phyloP scores from a whole-genome alignment of 1,284 basidiomycete species.

The Athelia sp. region DNA sequence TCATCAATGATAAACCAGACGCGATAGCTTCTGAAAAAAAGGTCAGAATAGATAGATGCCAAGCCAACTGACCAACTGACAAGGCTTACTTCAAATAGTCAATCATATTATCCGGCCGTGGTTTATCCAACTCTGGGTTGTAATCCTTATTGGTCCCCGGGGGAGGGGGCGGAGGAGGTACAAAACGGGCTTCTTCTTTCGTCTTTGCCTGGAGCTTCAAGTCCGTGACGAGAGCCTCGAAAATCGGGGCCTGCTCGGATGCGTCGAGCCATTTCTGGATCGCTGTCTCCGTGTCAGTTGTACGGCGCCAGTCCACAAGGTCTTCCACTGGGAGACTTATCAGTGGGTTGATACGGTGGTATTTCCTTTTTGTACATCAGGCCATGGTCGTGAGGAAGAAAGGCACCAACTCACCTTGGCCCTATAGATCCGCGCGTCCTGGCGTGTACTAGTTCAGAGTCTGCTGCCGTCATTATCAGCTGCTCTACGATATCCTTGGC shows the following conservation, averaged over 20 bases:
- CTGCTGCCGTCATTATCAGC: not conserved
- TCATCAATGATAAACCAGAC: conserved; percentile 26
- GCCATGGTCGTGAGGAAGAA: not conserved
- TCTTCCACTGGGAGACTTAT: not conserved
- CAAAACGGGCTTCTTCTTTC: not conserved
- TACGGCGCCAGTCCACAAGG: not conserved
- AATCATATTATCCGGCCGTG: not conserved
- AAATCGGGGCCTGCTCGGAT: not conserved
- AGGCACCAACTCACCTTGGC: not conserved
- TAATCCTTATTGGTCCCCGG: conserved; percentile 1
- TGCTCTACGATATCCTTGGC: not conserved
- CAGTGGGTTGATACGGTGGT: not conserved
- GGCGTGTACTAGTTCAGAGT: not conserved
- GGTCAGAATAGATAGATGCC: not conserved
- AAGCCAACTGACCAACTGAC: not conserved
- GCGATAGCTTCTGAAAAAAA: conserved; percentile 7
- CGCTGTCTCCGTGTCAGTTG: not conserved
- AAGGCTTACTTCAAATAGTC: conserved; percentile 1
- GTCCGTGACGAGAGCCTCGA: not conserved
- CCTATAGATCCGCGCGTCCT: not conserved
- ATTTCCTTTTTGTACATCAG: not conserved
- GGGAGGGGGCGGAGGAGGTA: not conserved
- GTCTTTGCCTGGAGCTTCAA: not conserved
- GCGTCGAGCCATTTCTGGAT: not conserved
- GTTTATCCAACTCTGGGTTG: conserved; percentile 4